phyloP scores from a whole-genome alignment of 1,139 yeast species.

The Geotrichum aggregatum region DNA sequence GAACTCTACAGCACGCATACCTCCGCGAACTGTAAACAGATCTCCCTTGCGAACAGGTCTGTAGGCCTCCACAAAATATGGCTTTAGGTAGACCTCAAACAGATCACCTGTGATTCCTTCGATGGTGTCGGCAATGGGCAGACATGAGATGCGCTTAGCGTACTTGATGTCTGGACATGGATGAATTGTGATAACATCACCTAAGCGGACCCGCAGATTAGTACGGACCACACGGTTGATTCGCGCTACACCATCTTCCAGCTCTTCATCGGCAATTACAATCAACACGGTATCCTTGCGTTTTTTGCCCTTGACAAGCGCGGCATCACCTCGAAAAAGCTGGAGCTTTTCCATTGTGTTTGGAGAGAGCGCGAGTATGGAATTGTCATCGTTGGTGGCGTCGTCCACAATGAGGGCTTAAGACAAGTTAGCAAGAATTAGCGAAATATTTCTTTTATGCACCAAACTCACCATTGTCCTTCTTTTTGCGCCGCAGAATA shows the following conservation, averaged over 20 bases:
- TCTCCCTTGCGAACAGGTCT: conserved; percentile 98
- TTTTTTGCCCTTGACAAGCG: conserved; percentile 94
- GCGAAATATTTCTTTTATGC: conserved; percentile 3
- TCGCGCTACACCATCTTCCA: conserved; percentile 93
- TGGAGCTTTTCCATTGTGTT: conserved; percentile 93
- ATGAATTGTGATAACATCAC: conserved; percentile 85
- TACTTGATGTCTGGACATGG: conserved; percentile 98
- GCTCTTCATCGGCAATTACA: conserved; percentile 92
- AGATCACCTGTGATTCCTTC: conserved; percentile 98
- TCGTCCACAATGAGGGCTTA: conserved; percentile 83
- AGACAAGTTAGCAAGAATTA: conserved; percentile 1
- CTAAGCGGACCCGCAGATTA: conserved; percentile 88
- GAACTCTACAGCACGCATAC: conserved; percentile 98
- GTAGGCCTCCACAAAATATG: conserved; percentile 97
- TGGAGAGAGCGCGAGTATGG: conserved; percentile 90
- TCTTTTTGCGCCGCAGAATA: conserved; percentile 93
- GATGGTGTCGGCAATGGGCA: conserved; percentile 96
- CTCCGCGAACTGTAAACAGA: conserved; percentile 93
- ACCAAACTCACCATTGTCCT: conserved; percentile 67
- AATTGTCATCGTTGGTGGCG: conserved; percentile 94
- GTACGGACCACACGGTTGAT: conserved; percentile 93
- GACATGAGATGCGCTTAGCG: conserved; percentile 79
- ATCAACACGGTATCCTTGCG: conserved; percentile 97
- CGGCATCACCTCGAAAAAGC: conserved; percentile 96
- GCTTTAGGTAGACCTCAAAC: conserved; percentile 92